A percentile compares a stretch with the other conserved stretches of the same genome.
phyloP scores from a whole-genome alignment of 768 basidiomycete genomes.

The Psilocybe tampanensis region DNA sequence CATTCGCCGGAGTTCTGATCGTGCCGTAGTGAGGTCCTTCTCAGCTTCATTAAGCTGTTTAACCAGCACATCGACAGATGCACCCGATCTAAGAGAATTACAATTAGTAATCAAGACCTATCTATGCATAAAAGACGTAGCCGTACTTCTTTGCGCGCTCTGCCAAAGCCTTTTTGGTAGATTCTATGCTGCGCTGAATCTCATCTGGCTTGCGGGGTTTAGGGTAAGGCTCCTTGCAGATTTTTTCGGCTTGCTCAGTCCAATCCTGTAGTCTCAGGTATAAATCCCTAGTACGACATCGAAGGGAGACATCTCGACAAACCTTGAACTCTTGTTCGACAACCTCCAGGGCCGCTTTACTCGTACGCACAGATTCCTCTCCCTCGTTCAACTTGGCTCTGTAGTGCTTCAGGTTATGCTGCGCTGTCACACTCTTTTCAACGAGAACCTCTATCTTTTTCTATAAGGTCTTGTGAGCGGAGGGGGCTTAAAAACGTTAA shows the following conservation, averaged over 20 bases:
- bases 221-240: slow-evolving; percentile 52
- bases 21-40: slow-evolving; percentile 58
- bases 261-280: slow-evolving; percentile 52
- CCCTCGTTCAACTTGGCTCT: slow-evolving; percentile 55
- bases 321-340: slow-evolving; percentile 69
- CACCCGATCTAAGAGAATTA: slow-evolving; percentile 59
- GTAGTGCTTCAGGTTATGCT: slow-evolving; percentile 50
- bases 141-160: slow-evolving; percentile 66
- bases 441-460: slow-evolving; percentile 50
- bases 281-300: background rate
- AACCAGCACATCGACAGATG: slow-evolving; percentile 77
- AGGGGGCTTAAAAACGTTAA: background rate
- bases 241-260: slow-evolving; percentile 63
- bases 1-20: slow-evolving; percentile 66
- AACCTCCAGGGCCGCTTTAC: slow-evolving; percentile 48
- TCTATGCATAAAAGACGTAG: background rate
- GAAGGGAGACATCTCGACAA: background rate
- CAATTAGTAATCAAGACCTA: background rate
- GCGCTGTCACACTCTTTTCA: slow-evolving; percentile 49
- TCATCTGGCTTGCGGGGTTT: slow-evolving; percentile 59
- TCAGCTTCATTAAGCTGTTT: slow-evolving; percentile 68
- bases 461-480: slow-evolving; percentile 33
- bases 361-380: slow-evolving; percentile 41
- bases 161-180: slow-evolving; percentile 63
- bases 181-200: slow-evolving; percentile 63